Conservation (phyloP, 371 early-diverging fungal genomes). For the Actinomortierella ambigua region DNA sequence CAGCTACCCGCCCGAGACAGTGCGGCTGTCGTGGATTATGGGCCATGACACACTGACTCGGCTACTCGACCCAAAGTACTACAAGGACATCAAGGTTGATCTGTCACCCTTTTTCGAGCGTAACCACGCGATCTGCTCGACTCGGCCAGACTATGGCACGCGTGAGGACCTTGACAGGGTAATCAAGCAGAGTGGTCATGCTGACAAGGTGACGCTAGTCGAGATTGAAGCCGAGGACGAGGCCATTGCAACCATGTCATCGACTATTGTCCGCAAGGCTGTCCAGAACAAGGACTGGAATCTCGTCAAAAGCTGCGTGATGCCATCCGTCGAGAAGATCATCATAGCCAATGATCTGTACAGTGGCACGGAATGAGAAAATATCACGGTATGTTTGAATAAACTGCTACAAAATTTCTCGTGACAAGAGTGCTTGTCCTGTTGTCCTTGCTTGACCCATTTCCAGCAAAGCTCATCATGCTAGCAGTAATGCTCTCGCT, state of each 20-base stretch:
- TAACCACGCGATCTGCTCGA: constrained; percentile 54
- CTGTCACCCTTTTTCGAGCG: constrained; percentile 57
- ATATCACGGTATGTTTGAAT: too few relatives aligned
- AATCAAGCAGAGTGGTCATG: constrained; percentile 36
- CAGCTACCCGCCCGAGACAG: constrained; percentile 16
- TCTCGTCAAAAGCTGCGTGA: constrained; percentile 22
- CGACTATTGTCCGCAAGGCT: constrained; percentile 35
- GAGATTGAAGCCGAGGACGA: constrained; percentile 28
- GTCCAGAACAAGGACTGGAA: constrained; percentile 30
- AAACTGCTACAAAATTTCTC: too few relatives aligned
- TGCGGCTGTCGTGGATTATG: constrained; percentile 61
- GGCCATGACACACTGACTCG: constrained; percentile 68
- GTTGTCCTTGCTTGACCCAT: too few relatives aligned
- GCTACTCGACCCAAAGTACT: constrained; percentile 67
- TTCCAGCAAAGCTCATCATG: too few relatives aligned
- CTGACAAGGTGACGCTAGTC: constrained; percentile 28
- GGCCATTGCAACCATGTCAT: constrained; percentile 33
- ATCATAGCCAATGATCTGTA: constrained; percentile 30
- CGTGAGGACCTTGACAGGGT: constrained; percentile 42
- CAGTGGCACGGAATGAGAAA: background rate
- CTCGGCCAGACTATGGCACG: constrained; percentile 49
- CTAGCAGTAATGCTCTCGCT: too few relatives aligned
- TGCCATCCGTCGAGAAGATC: constrained; percentile 21
- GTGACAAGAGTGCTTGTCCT: too few relatives aligned
- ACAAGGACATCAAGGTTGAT: constrained; percentile 43